Percentiles rank a stretch among this genome's conserved stretches.
Evolutionary conservation across 163 green algal species (phyloP).

Genomic region (Trebouxia gelatinosa): DNA sequence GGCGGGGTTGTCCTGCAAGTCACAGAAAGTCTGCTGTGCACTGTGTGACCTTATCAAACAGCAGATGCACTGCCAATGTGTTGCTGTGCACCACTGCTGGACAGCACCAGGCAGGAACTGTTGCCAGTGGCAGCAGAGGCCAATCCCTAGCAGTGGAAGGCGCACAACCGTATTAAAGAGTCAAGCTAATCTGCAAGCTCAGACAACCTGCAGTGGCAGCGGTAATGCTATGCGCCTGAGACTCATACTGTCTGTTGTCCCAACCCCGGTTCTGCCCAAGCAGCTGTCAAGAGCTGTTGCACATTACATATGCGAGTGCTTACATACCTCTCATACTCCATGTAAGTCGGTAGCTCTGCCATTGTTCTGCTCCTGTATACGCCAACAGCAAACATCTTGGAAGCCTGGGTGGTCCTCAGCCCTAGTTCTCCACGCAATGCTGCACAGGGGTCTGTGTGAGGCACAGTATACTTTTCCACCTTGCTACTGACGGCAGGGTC

Average conservation of each 20-base stretch:
- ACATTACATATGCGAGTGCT: too few species aligned
- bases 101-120: too few species aligned
- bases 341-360: conserved; percentile 1
- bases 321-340: conserved; percentile 12
- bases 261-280: neutral
- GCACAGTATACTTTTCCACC: neutral
- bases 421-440: neutral
- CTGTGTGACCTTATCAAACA: too few species aligned
- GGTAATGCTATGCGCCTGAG: neutral
- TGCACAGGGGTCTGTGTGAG: neutral
- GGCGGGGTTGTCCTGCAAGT: neutral
- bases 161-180: neutral
- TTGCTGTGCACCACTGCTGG: too few species aligned
- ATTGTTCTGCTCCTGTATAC: conserved; percentile 11
- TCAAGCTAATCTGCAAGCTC: neutral
- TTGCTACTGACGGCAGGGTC: conserved; percentile 15
- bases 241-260: neutral
- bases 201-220: neutral
- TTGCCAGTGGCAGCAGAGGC: too few species aligned
- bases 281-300: neutral
- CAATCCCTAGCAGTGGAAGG: neutral
- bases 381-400: conserved; percentile 8
- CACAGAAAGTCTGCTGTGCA: too few species aligned
- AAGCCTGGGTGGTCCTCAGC: neutral
- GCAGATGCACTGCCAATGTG: too few species aligned